These are phyloP conservation scores for Rosa persica DNA, from an alignment of 306 rosid genomes.

Conservation along the genomic window DNA sequence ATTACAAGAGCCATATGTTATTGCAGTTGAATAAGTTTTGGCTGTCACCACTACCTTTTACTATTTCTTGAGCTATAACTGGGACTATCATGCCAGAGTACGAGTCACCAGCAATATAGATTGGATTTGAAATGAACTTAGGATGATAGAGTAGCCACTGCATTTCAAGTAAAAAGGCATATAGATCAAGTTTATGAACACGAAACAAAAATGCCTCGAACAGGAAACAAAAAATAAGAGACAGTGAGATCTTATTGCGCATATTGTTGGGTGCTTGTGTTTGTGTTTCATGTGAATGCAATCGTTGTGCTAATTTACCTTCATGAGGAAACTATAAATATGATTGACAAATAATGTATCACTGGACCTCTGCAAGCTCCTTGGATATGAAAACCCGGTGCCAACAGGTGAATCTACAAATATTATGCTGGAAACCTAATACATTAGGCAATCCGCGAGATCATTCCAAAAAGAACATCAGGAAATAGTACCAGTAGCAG, in stretches of 20 bases:
- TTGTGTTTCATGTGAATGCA: not conserved
- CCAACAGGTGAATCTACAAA: conserved; percentile 37
- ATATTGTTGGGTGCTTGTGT: not conserved
- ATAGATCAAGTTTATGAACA: not conserved
- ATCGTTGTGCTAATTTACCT: conserved; percentile 11
- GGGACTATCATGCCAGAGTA: conserved; percentile 30
- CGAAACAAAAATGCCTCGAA: not conserved
- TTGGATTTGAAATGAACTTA: conserved; percentile 23
- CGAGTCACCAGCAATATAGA: conserved; percentile 39
- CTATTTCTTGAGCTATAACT: conserved; percentile 27
- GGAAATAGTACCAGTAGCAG: not conserved
- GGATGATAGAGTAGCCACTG: conserved; percentile 40
- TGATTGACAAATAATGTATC: conserved; percentile 8
- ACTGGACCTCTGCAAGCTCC: not conserved
- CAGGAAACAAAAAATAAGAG: not conserved
- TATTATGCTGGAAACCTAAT: conserved; percentile 31
- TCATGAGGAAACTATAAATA: conserved; percentile 17
- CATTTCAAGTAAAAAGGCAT: not conserved
- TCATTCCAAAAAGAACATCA: not conserved
- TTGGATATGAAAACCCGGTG: conserved; percentile 37
- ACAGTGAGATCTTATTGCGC: not conserved
- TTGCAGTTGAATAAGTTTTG: not conserved
- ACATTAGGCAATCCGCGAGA: not conserved
- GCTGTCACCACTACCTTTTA: conserved; percentile 20
- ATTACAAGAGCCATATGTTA: not conserved